A percentile compares a stretch with the other conserved stretches of the same genome.
phyloP scores from a whole-genome alignment of 441 rosid species.

The Dalechampia spathulata region DNA sequence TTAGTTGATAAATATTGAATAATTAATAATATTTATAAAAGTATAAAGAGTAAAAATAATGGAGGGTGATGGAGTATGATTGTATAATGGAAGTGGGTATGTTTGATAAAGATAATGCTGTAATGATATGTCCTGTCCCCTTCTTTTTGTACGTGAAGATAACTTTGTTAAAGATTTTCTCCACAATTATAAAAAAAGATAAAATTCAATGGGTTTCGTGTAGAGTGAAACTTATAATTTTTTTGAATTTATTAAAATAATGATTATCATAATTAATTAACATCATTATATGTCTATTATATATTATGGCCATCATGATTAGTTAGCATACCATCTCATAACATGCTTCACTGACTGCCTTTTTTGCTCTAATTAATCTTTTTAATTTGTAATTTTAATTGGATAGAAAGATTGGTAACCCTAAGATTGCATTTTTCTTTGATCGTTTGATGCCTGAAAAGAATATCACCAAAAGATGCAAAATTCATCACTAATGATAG shows the following conservation, averaged over 20 bases:
- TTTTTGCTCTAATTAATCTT: no score
- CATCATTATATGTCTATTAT: not conserved
- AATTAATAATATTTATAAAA: no score
- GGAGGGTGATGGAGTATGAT: no score
- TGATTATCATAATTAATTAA: constrained; percentile 9
- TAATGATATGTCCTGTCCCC: constrained; percentile 18
- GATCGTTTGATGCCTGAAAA: no score
- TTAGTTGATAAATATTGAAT: no score
- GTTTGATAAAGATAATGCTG: constrained; percentile 14
- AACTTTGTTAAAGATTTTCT: constrained; percentile 14
- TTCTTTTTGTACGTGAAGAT: constrained; percentile 1
- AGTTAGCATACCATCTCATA: not conserved
- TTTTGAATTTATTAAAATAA: not conserved
- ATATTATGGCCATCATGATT: constrained; percentile 2
- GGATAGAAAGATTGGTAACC: not conserved
- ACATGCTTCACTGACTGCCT: not conserved
- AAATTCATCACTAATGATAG: not conserved
- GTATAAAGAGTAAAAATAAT: no score
- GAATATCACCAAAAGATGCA: not conserved
- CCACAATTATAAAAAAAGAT: not conserved
- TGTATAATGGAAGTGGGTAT: constrained; percentile 4
- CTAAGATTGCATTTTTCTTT: not conserved
- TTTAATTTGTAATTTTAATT: not conserved
- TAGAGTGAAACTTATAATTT: constrained; percentile 12
- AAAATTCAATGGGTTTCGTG: constrained; percentile 9